Conservation (phyloP, 768 basidiomycete genomes). For the Atractiella rhizophila region DNA sequence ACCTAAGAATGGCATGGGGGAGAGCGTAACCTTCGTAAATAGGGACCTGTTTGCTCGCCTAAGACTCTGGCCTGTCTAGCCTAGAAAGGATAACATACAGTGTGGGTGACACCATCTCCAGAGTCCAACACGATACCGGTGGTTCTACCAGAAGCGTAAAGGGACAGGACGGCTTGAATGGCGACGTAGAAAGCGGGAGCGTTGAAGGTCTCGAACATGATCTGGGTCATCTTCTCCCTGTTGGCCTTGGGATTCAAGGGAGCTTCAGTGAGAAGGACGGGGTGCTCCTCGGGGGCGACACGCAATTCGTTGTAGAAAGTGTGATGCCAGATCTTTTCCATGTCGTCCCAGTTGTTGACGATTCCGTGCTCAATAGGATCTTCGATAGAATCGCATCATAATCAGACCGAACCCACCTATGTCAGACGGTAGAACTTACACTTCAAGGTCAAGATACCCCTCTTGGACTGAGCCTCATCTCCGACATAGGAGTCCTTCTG, state of each 20-base stretch:
- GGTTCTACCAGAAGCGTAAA: constrained; percentile 83
- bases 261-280: constrained; percentile 70
- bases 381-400: not conserved
- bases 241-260: constrained; percentile 82
- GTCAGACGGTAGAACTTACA: constrained; percentile 4
- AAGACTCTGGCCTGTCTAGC: no score
- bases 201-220: constrained; percentile 93
- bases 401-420: not conserved
- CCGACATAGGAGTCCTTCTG: constrained; percentile 92
- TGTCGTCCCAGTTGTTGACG: constrained; percentile 96
- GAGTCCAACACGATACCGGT: constrained; percentile 86
- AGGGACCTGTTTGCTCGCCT: no score
- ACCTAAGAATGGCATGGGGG: constrained; percentile 73
- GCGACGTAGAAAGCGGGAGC: constrained; percentile 75
- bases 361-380: constrained; percentile 86
- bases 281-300: constrained; percentile 79
- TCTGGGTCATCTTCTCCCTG: constrained; percentile 82
- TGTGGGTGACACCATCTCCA: constrained; percentile 87
- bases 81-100: no score
- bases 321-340: constrained; percentile 67
- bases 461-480: constrained; percentile 79
- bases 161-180: constrained; percentile 70
- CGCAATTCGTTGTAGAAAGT: constrained; percentile 90
- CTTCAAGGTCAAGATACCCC: constrained; percentile 77
- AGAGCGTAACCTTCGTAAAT: constrained; percentile 88